Conservation (phyloP, 495 filamentous ascomycete species). For the Xylaria intraflava region DNA sequence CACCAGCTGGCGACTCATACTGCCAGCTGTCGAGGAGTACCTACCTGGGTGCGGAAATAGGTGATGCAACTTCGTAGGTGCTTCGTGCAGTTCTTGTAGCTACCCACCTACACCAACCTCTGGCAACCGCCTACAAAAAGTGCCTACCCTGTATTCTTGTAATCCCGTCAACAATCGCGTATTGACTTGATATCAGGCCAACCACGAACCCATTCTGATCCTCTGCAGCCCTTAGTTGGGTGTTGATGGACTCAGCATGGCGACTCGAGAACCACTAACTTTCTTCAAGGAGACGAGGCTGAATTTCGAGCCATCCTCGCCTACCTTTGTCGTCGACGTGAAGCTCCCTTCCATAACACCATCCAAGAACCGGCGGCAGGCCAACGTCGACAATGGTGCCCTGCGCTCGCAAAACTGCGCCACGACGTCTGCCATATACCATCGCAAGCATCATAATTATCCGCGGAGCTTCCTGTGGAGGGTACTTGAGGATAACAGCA, state of each 20-base stretch:
- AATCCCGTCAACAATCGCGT: slow-evolving; percentile 14
- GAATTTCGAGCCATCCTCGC: slow-evolving; percentile 66
- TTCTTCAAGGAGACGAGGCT: slow-evolving; percentile 84
- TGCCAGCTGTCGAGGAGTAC: neutral
- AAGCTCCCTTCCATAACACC: slow-evolving; percentile 52
- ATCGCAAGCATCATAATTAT: slow-evolving; percentile 63
- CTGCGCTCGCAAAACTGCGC: slow-evolving; percentile 69
- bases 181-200: neutral
- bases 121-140: too few species aligned
- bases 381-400: slow-evolving; percentile 35
- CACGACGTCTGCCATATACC: slow-evolving; percentile 74
- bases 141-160: neutral
- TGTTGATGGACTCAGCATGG: slow-evolving; percentile 39
- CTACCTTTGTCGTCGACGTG: slow-evolving; percentile 63
- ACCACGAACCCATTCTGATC: slow-evolving; percentile 5
- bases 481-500: slow-evolving; percentile 69
- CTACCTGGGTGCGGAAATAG: too few species aligned
- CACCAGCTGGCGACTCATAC: too few species aligned
- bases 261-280: slow-evolving; percentile 34
- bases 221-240: slow-evolving; percentile 13
- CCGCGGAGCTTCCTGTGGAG: slow-evolving; percentile 88
- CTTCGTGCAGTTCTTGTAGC: neutral
- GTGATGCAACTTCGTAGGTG: neutral
- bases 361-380: slow-evolving; percentile 24
- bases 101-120: neutral